These are phyloP conservation scores for Kalmusia sp. DNA, from an alignment of 2,329 filamentous ascomycete genomes.

Conservation along the genomic window DNA sequence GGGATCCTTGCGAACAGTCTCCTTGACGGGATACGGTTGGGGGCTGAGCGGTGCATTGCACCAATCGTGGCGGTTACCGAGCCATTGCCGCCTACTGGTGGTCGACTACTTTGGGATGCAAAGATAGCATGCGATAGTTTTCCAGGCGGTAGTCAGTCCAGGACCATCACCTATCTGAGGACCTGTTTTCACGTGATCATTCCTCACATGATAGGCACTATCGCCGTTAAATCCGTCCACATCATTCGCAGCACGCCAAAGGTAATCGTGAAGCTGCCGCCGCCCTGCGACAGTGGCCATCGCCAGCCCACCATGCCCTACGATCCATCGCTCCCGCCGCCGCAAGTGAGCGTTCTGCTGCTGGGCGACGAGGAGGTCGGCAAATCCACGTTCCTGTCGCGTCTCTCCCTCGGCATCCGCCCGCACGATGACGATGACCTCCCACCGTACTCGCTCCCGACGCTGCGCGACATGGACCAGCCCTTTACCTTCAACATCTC, in stretches of 20 bases:
- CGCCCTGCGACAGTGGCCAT: neutral
- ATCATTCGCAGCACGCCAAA: conserved; percentile 17
- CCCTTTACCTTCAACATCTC: conserved; percentile 66
- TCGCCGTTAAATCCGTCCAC: conserved; percentile 2
- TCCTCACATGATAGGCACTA: too few relatives aligned
- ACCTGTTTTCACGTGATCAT: neutral
- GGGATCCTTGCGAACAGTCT: neutral
- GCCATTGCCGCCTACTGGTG: neutral
- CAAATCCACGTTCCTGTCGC: conserved; percentile 70
- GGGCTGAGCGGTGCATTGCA: neutral
- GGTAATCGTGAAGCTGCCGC: conserved; percentile 23
- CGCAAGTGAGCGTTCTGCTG: conserved; percentile 60
- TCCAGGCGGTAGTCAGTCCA: neutral
- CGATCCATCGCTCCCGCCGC: conserved; percentile 32
- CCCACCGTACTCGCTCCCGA: conserved; percentile 47
- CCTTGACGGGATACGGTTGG: neutral
- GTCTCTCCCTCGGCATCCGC: conserved; percentile 40
- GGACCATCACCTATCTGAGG: neutral
- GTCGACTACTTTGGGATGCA: neutral
- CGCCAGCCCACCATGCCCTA: neutral
- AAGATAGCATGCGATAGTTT: neutral
- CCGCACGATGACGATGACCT: conserved; percentile 33
- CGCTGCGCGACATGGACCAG: conserved; percentile 62
- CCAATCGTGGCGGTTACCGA: neutral
- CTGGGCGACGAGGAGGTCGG: conserved; percentile 66